phyloP scores from a whole-genome alignment of 352 stramenopile genomes.

The Phytopythium ostracodes region DNA sequence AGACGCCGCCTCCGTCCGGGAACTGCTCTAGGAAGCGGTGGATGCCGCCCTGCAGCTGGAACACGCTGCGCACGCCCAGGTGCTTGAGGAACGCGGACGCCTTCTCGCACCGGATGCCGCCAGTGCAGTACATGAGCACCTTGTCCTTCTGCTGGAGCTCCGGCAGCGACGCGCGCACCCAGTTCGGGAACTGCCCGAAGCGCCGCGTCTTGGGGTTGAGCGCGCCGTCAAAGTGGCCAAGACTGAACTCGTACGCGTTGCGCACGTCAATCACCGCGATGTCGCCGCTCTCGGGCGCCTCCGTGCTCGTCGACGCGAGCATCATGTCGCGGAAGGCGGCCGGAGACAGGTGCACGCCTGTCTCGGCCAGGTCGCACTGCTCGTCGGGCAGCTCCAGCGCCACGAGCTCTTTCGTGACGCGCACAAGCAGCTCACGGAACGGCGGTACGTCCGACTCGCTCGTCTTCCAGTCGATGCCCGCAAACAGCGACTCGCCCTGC shows the following conservation, averaged over 20 bases:
- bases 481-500: slow-evolving; percentile 10
- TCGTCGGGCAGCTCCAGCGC: slow-evolving; percentile 60
- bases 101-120: slow-evolving; percentile 83
- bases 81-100: slow-evolving; percentile 74
- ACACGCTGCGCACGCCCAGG: slow-evolving; percentile 65
- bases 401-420: slow-evolving; percentile 68
- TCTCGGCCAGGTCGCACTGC: slow-evolving; percentile 36
- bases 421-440: slow-evolving; percentile 70
- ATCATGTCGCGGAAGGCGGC: slow-evolving; percentile 57
- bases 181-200: slow-evolving; percentile 77
- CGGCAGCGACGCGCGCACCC: slow-evolving; percentile 50
- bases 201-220: slow-evolving; percentile 78
- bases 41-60: slow-evolving; percentile 77
- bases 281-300: slow-evolving; percentile 11
- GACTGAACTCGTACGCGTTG: slow-evolving; percentile 81
- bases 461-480: slow-evolving; percentile 82
- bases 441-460: slow-evolving; percentile 40
- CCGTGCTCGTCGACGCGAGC: slow-evolving; percentile 11
- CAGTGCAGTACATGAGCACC: slow-evolving; percentile 88
- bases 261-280: slow-evolving; percentile 69
- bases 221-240: slow-evolving; percentile 70
- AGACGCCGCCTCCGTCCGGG: slow-evolving; percentile 59
- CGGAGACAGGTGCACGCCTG: slow-evolving; percentile 56
- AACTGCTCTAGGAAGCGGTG: slow-evolving; percentile 83
- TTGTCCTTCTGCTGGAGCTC: slow-evolving; percentile 59